Evolutionary conservation across 2,329 filamentous ascomycete species (phyloP), one percentile per base, ranked within the genome.

Genomic region (Arthrinium puccinioides): DNA sequence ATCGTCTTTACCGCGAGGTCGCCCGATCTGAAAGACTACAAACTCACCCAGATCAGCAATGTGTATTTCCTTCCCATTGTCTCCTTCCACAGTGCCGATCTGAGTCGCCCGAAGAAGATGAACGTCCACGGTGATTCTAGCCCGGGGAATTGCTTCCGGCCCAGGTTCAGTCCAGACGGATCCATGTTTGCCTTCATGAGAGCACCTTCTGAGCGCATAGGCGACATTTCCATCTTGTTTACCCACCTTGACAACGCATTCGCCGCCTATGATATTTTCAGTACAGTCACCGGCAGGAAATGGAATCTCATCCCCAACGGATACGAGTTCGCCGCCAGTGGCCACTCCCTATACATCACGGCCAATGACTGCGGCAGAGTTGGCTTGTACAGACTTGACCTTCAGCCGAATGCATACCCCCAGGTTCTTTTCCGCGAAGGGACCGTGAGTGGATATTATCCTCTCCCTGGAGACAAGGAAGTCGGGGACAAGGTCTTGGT

Each of bases 91-190:
- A 29, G 43, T 1, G 43, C 49, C 6, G 46, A 45, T 0, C n/a
- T 37, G 0, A 32, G 41, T 16, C 34, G 38, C 5, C 59, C 59
- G 6, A 32, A 37, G 28, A 42, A 41, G 15, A 51, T 64, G 20
- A 32, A 42, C 14, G 32, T 50, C 14, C 49, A 46, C 20, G 37
- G 30, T 9, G 28, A 29, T 7, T 19, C 38, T 13, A 21, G 38
- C 8, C 11, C 24, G n/a, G 41, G 47, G 4, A 16, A 34, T 11
- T 42, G 41, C 26, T 33, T 33, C 19, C 52, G 56, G 24, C 57
- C 62, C 9, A 50, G 57, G 6, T 59, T 64, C 42, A 60, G 60
- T 4, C 60, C 61, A 1, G 56, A 66, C 37, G 61, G 55, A 4
- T 48, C 51, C 13, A 49, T 52, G 30, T 44, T 67, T 8, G 57